Evolutionary conservation across 1,284 basidiomycete species (phyloP), one percentile per base, ranked within the genome.

Genomic region (Phlebopus sp.): DNA sequence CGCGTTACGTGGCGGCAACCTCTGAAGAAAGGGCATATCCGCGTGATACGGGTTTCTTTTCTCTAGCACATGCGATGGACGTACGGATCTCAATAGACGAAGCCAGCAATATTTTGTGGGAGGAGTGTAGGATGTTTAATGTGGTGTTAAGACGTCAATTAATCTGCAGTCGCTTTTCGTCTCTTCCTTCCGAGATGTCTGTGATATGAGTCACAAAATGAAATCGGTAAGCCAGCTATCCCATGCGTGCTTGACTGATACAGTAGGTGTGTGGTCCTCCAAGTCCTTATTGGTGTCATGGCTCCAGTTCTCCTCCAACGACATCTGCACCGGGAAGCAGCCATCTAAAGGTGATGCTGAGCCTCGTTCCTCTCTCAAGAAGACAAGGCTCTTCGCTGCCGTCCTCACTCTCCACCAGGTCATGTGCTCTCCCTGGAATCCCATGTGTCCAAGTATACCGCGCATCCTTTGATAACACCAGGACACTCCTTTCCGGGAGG

Each of bases 341-440:
- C 84, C 88, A 88, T 37, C 90, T 74, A 66, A 89, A 84, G 5
- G 89, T 92, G 42, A 92, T 74, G 59, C 88, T 91, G 50, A 91
- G 66, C 37, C 89, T 71, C 18, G 75, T 66, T 3, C 73, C 74
- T 48, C 89, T 71, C 46, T 71, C 60, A 15, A 84, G 67, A 74
- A 74, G 75, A 27, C 60, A 53, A 18, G 71, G 65, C 35, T 50
- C 56, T 6, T 41, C 32, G 32, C 23, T 42, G 37, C 50, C 56
- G 15, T 67, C 63, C 42, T 67, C 58, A 31, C 56, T 60, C 51
- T 68, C 63, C 18, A 79, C 75, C 36, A 69, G 62, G 55, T 84
- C 81, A 37, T 68, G 76, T 60, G 60, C 71, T 59, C 63, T 72
- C 61, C 75, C 73, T 60, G 71, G 71, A 56, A 84, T 91, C 53